phyloP scores from a whole-genome alignment of 2,329 filamentous ascomycete species.

The Truncatella angustata region DNA sequence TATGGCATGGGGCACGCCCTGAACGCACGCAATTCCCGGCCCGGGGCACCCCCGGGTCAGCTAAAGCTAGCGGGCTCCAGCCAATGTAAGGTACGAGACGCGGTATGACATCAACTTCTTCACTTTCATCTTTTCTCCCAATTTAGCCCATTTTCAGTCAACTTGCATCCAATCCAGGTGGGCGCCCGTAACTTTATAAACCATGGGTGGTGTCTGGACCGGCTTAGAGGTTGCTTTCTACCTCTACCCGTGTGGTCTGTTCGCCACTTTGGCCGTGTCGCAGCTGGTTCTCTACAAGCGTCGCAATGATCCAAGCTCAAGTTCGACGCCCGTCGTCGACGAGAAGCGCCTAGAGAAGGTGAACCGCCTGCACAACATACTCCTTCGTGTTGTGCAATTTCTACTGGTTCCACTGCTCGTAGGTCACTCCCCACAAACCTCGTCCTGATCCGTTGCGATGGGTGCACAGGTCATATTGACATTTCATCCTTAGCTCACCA shows the following conservation, averaged over 20 bases:
- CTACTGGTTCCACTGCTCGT: slow-evolving; percentile 29
- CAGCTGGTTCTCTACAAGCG: slow-evolving; percentile 36
- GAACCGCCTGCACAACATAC: slow-evolving; percentile 26
- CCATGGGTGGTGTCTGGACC: slow-evolving; percentile 32
- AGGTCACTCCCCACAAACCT: too few relatives aligned
- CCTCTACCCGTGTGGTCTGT: slow-evolving; percentile 37
- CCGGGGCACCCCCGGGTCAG: neutral
- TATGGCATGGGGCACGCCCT: too few relatives aligned
- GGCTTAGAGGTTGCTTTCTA: slow-evolving; percentile 40
- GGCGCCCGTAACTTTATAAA: neutral
- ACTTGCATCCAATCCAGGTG: too few relatives aligned
- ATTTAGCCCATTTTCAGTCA: neutral
- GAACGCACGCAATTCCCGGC: neutral
- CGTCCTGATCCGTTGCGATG: too few relatives aligned
- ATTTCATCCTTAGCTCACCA: slow-evolving; percentile 23
- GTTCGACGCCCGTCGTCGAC: slow-evolving; percentile 20
- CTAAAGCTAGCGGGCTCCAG: neutral
- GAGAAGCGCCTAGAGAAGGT: slow-evolving; percentile 28
- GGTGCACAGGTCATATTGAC: too few relatives aligned
- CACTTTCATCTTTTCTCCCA: neutral
- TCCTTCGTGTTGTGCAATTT: slow-evolving; percentile 36
- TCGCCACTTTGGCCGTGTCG: slow-evolving; percentile 32
- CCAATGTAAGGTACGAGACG: neutral
- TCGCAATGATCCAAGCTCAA: slow-evolving; percentile 24
- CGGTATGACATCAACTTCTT: neutral